Conservation (phyloP, 805 yeast species). For the Pichia pseudocactophila region DNA sequence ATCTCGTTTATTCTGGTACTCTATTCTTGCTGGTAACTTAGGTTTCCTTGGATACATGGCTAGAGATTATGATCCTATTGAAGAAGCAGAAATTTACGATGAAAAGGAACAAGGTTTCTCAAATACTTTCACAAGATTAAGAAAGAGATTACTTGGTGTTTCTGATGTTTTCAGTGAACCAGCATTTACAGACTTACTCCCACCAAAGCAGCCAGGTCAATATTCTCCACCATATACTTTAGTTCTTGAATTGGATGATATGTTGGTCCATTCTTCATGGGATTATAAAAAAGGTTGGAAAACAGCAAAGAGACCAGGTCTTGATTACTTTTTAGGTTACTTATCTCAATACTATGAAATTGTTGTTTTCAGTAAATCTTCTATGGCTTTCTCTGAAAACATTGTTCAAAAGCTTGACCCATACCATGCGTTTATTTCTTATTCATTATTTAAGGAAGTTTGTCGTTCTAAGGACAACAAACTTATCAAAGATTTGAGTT, state of each 20-base stretch:
- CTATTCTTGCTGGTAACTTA: constrained; percentile 41
- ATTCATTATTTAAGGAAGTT: constrained; percentile 84
- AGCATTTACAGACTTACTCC: constrained; percentile 83
- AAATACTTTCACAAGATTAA: constrained; percentile 59
- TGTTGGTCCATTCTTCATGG: constrained; percentile 90
- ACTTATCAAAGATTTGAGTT: constrained; percentile 79
- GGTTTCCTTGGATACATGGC: constrained; percentile 58
- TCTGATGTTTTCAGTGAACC: constrained; percentile 88
- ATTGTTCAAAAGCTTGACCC: constrained; percentile 89
- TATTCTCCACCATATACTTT: constrained; percentile 88
- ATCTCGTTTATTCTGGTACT: constrained; percentile 65
- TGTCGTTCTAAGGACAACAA: constrained; percentile 85
- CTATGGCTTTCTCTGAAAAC: constrained; percentile 77
- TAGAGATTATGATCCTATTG: constrained; percentile 80
- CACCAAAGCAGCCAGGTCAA: constrained; percentile 85
- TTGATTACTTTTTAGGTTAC: constrained; percentile 92
- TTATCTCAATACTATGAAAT: constrained; percentile 93
- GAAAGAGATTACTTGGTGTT: constrained; percentile 61
- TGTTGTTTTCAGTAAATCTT: constrained; percentile 80
- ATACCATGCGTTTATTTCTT: constrained; percentile 77
- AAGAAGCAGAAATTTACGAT: constrained; percentile 39
- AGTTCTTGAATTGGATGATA: constrained; percentile 82
- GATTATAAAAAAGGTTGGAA: constrained; percentile 90
- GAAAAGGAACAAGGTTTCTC: constrained; percentile 59
- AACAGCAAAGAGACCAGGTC: constrained; percentile 97